These are phyloP conservation scores for Cutaneotrichosporon curvatum DNA, from an alignment of 1,284 basidiomycete genomes.

Conservation along the genomic window DNA sequence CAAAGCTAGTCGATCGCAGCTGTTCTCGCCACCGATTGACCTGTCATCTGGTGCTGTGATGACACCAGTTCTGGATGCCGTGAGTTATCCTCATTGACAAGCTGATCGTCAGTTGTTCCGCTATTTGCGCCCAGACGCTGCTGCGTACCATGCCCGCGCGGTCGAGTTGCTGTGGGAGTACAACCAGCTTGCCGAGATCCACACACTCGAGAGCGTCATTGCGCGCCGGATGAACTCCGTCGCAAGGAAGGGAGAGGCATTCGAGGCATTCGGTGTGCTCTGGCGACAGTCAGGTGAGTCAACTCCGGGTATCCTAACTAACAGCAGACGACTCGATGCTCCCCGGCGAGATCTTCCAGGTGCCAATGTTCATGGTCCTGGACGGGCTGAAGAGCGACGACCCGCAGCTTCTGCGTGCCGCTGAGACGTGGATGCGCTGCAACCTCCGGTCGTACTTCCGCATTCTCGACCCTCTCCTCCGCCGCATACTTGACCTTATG, in stretches of 20 bases:
- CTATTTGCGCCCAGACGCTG: constrained; percentile 62
- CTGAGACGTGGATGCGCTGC: constrained; percentile 93
- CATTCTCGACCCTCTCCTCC: constrained; percentile 80
- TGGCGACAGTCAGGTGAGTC: constrained; percentile 77
- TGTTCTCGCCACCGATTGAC: constrained; percentile 20
- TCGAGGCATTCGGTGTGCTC: constrained; percentile 82
- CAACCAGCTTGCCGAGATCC: constrained; percentile 33
- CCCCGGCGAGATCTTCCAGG: constrained; percentile 71
- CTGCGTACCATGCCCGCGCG: constrained; percentile 72
- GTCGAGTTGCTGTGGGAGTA: constrained; percentile 75
- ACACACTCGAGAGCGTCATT: constrained; percentile 58
- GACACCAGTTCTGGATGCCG: constrained; percentile 27
- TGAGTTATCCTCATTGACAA: constrained; percentile 7
- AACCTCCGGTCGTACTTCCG: constrained; percentile 83
- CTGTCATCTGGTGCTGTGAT: constrained; percentile 24
- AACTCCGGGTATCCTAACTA: not conserved
- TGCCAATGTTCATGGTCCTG: constrained; percentile 79
- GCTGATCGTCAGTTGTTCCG: constrained; percentile 55
- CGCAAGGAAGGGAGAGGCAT: constrained; percentile 49
- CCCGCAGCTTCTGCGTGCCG: constrained; percentile 63
- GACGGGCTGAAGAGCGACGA: constrained; percentile 72
- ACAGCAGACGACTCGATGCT: constrained; percentile 66
- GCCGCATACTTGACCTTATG: constrained; percentile 47
- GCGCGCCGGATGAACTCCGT: constrained; percentile 43
- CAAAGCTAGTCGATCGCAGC: constrained; percentile 40